Conservation (phyloP, 2,329 filamentous ascomycete genomes). For the Coniosporium tulheliwenetii region DNA sequence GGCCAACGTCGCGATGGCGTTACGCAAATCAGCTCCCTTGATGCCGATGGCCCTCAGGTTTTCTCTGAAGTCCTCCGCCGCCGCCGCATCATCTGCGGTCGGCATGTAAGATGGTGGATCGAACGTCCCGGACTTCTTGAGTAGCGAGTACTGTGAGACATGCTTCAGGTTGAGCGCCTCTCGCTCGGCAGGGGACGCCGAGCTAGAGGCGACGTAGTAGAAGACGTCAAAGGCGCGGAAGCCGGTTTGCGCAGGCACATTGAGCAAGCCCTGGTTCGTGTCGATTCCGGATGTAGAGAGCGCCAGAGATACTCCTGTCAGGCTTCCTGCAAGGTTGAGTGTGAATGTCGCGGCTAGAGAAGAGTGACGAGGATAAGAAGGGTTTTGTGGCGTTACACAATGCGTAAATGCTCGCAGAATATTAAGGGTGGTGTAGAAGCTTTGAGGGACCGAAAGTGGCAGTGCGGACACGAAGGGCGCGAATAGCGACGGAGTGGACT, state of each 20-base stretch:
- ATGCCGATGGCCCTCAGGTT: slow-evolving; percentile 86
- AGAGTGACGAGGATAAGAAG: slow-evolving; percentile 65
- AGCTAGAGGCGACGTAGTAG: slow-evolving; percentile 88
- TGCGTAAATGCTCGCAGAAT: slow-evolving; percentile 75
- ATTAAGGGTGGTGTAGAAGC: slow-evolving; percentile 63
- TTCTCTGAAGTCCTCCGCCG: slow-evolving; percentile 81
- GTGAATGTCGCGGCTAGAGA: slow-evolving; percentile 70
- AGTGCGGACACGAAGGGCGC: slow-evolving; percentile 67
- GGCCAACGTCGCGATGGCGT: slow-evolving; percentile 72
- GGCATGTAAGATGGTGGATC: slow-evolving; percentile 75
- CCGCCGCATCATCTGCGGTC: slow-evolving; percentile 79
- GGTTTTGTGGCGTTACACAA: slow-evolving; percentile 77
- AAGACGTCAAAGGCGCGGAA: slow-evolving; percentile 95
- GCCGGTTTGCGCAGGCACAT: slow-evolving; percentile 63
- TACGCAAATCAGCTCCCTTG: slow-evolving; percentile 68
- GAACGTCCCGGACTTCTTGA: slow-evolving; percentile 75
- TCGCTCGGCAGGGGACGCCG: slow-evolving; percentile 73
- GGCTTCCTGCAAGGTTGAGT: slow-evolving; percentile 62
- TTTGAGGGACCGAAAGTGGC: slow-evolving; percentile 61
- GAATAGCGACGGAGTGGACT: slow-evolving; percentile 73
- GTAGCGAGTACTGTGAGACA: slow-evolving; percentile 59
- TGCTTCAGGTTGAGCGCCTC: slow-evolving; percentile 74
- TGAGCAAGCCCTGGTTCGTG: slow-evolving; percentile 61
- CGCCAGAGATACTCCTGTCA: slow-evolving; percentile 60
- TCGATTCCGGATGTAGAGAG: slow-evolving; percentile 82